Base-by-base conservation (phyloP, 148 eudicot species). In the Rhododendron kiyosumense region DNA sequence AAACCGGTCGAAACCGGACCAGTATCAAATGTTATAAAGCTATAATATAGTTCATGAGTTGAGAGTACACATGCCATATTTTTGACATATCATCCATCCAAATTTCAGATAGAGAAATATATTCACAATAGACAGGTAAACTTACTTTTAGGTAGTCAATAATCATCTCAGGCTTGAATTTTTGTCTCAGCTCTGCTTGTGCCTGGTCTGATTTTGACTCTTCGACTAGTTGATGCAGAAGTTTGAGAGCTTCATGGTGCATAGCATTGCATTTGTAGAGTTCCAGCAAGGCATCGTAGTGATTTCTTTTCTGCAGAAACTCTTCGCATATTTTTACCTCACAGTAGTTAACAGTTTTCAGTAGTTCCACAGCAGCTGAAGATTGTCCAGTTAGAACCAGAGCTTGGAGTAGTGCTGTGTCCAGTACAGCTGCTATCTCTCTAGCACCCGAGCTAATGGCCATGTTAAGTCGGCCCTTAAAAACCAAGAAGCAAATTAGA, bases 111-210 rank as follows among this genome's bases (percentile, higher is more conserved):
- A 36, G 54, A 41, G n/a, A 38, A 74, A 78, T 22, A 83, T 59
- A 15, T 8, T 76, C n/a, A n/a, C 34, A 45, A 52, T 38, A 81
- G 52, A 85, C 12, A 2, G 85, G 59, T 20, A 84, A 85, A 82
- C 86, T 91, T 88, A 97, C 99, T 93, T 94, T 97, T 57, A 97
- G 96, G 90, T 97, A 97, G 45, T 95, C 98, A 89, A 97, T 93
- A 75, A 97, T 91, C 99, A 94, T 94, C 81, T 94, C 94, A 78
- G 98, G 98, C 84, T 96, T 94, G 90, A 95, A 97, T 78, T 94
- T 94, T 84, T 91, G 93, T 65, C 86, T 85, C 87, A 92, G 93
- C 86, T 94, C 96, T 86, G 88, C 59, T 85, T 92, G 91, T 30
- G 92, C 91, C 49, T 91, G 91, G n/a, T 91, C 94, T 84, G 99